phyloP scores from a whole-genome alignment of 208 protist genomes.

The Phytomonas sp. region DNA sequence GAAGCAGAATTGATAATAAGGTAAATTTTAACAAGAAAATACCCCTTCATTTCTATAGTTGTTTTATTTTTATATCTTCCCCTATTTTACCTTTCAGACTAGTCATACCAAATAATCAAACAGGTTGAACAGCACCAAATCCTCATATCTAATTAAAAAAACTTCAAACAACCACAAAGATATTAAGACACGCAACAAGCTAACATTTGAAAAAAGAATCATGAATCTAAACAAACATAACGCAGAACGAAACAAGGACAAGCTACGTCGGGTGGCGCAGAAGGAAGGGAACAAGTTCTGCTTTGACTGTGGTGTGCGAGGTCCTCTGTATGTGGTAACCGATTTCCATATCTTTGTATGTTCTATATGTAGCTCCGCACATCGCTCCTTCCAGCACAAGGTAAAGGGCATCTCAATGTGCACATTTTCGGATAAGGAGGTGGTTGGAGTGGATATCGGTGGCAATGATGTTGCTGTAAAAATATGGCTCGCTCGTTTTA shows the following conservation, averaged over 20 bases:
- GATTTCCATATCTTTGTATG: conserved; percentile 76
- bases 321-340: conserved; percentile 64
- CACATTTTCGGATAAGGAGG: conserved; percentile 71
- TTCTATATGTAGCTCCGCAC: conserved; percentile 67
- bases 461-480: conserved; percentile 60
- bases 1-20: neutral
- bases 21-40: neutral
- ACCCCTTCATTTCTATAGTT: neutral
- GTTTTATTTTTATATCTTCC: conserved; percentile 7
- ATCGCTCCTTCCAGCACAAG: conserved; percentile 81
- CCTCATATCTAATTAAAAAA: conserved; percentile 6
- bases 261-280: conserved; percentile 47
- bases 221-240: conserved; percentile 63
- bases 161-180: conserved; percentile 4
- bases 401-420: conserved; percentile 85
- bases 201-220: neutral
- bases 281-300: conserved; percentile 61
- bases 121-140: neutral
- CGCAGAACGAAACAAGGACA: conserved; percentile 51
- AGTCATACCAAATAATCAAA: neutral
- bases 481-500: conserved; percentile 51
- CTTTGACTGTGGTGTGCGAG: conserved; percentile 58
- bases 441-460: conserved; percentile 30
- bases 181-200: neutral
- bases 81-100: neutral